Evolutionary conservation across 2,329 filamentous ascomycete genomes (phyloP), one percentile per base, ranked within the genome.

Genomic region (Lasiodiplodia sp.): DNA sequence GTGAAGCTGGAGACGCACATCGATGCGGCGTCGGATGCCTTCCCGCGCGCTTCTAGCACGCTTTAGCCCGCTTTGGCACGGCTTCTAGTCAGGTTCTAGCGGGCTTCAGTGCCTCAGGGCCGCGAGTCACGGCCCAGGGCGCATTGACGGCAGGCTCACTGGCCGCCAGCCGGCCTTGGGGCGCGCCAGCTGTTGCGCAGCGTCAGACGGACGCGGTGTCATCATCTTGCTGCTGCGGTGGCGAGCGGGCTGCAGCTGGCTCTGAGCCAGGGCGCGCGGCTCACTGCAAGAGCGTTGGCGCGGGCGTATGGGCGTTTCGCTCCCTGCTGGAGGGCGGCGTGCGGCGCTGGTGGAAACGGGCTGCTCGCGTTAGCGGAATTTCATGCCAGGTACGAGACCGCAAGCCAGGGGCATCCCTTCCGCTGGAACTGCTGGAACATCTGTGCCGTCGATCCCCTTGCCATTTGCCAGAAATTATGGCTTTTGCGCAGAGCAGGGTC

Each of bases 11-110:
- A 71, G 71, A 69, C 73, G 71, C 73, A 73, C 73, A 71, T 71
- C 76, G 76, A 76, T 76, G 77, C 77, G 78, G 67, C 69, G 47
- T 64, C 60, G 60, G 60, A 38, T 64, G 60, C 60, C 60, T 64
- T 64, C 71, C 72, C 69, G 76, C 76, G 77, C 74, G 71, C 71
- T 70, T 69, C 69, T 71, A 72, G 70, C 72, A 62, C 28, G 38
- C 57, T 55, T 65, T 52, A 55, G 47, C 47, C 47, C 62, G 38
- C 57, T 25, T 51, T 52, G 38, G 47, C 47, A 49, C 62, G 47
- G 47, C 57, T 47, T 67, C 60, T 64, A 64, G 60, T 64, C 60
- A 64, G 60, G 60, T 52, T 64, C 60, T 64, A 64, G 60, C 69
- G 67, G 63, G 68, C 49, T 44, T 44, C 63, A 55, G 51, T 38